Base-by-base conservation (phyloP, 192 early-diverging fungal species). In the Coemansia erecta region DNA sequence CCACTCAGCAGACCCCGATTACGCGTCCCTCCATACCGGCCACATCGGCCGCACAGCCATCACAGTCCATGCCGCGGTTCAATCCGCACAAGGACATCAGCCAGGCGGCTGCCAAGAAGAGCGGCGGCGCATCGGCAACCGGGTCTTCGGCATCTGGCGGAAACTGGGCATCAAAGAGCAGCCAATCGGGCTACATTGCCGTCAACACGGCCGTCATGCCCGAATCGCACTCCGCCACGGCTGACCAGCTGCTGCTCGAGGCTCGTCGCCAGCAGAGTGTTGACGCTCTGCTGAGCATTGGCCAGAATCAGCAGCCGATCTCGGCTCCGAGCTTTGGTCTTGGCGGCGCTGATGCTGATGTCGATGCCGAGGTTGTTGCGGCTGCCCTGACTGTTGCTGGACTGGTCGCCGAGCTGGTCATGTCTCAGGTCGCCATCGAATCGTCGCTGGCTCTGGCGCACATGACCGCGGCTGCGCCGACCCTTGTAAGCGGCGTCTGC, bases 11-110 rank as follows among this genome's bases (percentile, higher is more conserved):
- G 33, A 22, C 31, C 13, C 37, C 42, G 54, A 39, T 56, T 56
- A 43, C 54, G 54, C 40, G 40, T 33, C 54, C 40, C 40, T 19
- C 54, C 11, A 19, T 14, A 12, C 17, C 23, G 4, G 44, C 44
- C 3, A 7, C 35, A 37, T 37, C 35, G 6, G 35, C 35, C 10
- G 35, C 35, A 37, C 35, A 37, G 35, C 35, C 35, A 37, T 37
- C 35, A 3, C 35, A 37, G 35, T 11, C 64, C 3, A 44, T 67
- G 43, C 59, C 61, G 7, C 64, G 74, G 19, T 77, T 77, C 65
- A 70, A 72, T 37, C 74, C 74, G 21, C 64, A 72, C 69, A 77
- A 77, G 53, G 74, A 77, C 31, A 59, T 77, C 56, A 45, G 58
- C 9, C 72, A 75, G 66, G 53, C 53, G 11, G 49, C 54, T 4